Percentiles rank a stretch among this genome's conserved stretches.
Evolutionary conservation across 2,329 filamentous ascomycete species (phyloP).

Genomic region (Fusarium subtropicale): DNA sequence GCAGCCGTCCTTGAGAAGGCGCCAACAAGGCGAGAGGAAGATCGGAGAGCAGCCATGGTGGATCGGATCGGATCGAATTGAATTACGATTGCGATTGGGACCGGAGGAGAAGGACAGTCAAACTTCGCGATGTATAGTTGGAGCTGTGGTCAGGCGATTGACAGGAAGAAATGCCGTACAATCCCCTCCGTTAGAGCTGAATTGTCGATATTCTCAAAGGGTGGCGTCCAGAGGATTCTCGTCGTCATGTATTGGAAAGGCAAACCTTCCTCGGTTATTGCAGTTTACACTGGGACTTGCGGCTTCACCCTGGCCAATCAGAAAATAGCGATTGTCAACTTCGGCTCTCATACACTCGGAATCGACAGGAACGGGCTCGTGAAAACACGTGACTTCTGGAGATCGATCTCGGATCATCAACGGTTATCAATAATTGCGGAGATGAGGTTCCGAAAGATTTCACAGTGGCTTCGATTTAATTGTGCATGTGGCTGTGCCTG

Average conservation of each 20-base stretch:
- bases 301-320: slow-evolving; percentile 43
- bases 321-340: slow-evolving; percentile 47
- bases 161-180: slow-evolving; percentile 45
- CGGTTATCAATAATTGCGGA: slow-evolving; percentile 32
- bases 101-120: slow-evolving; percentile 47
- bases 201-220: slow-evolving; percentile 39
- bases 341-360: slow-evolving; percentile 45
- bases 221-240: slow-evolving; percentile 43
- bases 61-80: slow-evolving; percentile 43
- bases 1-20: slow-evolving; percentile 57
- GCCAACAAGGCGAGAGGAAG: slow-evolving; percentile 65
- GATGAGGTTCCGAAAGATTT: slow-evolving; percentile 21
- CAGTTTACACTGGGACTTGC: slow-evolving; percentile 35
- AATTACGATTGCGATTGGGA: slow-evolving; percentile 31
- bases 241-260: slow-evolving; percentile 47
- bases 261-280: slow-evolving; percentile 51
- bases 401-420: slow-evolving; percentile 28
- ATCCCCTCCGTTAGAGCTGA: slow-evolving; percentile 46
- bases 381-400: slow-evolving; percentile 37
- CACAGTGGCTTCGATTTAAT: slow-evolving; percentile 6
- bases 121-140: slow-evolving; percentile 38
- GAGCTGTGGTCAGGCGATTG: slow-evolving; percentile 43
- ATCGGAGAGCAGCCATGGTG: slow-evolving; percentile 71
- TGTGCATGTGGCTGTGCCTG: slow-evolving; percentile 2
- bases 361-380: slow-evolving; percentile 41